These are phyloP conservation scores for Neonectria coccinea DNA, from an alignment of 2,329 filamentous ascomycete species.

Conservation along the genomic window DNA sequence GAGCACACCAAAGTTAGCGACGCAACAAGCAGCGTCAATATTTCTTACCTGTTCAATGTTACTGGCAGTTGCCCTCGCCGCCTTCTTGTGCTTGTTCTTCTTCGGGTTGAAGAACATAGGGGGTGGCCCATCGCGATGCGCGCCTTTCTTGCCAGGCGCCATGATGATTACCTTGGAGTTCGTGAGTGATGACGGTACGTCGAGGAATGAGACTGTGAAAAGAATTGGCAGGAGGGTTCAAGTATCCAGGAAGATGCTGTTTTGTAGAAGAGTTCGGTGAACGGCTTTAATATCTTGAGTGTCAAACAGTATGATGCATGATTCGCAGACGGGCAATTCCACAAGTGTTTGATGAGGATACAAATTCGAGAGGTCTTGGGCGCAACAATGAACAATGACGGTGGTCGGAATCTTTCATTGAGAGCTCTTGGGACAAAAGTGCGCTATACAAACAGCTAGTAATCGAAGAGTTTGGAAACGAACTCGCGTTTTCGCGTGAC, in stretches of 20 bases:
- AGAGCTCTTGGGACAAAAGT: background rate
- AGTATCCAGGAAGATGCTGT: background rate
- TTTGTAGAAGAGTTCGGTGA: background rate
- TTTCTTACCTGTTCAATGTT: background rate
- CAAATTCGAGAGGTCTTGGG: background rate
- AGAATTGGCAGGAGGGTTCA: background rate
- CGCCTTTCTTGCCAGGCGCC: background rate
- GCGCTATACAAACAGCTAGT: background rate
- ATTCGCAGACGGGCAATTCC: background rate
- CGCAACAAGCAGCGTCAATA: background rate
- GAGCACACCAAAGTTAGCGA: background rate
- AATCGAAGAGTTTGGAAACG: background rate
- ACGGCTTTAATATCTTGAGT: no score
- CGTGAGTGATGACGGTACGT: background rate
- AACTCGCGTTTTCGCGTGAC: background rate
- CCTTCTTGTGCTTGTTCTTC: background rate
- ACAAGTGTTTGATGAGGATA: background rate
- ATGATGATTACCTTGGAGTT: background rate
- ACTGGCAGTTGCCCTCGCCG: background rate
- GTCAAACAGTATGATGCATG: background rate
- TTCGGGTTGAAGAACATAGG: background rate
- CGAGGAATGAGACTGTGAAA: background rate
- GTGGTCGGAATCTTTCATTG: background rate
- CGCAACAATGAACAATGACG: background rate
- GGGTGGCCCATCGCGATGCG: background rate